Evolutionary conservation across 2,329 filamentous ascomycete genomes (phyloP).

Genomic region (Aspergillus candidus): DNA sequence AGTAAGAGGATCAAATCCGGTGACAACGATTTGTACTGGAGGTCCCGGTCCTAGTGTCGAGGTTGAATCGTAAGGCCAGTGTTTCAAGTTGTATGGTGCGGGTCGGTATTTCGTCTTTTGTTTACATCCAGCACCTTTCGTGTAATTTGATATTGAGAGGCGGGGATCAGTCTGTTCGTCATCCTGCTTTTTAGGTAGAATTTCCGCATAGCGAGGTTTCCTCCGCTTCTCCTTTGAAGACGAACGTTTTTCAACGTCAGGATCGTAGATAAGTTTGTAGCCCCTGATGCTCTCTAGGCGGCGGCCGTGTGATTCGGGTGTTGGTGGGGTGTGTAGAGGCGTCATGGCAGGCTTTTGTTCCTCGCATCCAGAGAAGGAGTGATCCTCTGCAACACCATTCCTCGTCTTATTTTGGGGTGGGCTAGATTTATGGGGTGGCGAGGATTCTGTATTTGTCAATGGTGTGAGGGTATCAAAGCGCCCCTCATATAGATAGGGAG

Average conservation of each 20-base stretch:
- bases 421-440: slow-evolving; percentile 54
- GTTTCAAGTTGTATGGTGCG: slow-evolving; percentile 72
- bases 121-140: slow-evolving; percentile 57
- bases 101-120: slow-evolving; percentile 64
- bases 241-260: slow-evolving; percentile 54
- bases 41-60: slow-evolving; percentile 85
- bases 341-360: slow-evolving; percentile 31
- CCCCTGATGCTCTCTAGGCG: slow-evolving; percentile 50
- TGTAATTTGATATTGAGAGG: slow-evolving; percentile 60
- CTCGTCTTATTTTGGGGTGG: slow-evolving; percentile 42
- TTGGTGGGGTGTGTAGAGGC: slow-evolving; percentile 40
- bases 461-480: slow-evolving; percentile 54
- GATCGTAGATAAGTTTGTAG: slow-evolving; percentile 57
- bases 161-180: slow-evolving; percentile 76
- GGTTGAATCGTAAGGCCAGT: slow-evolving; percentile 73
- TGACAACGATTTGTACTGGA: slow-evolving; percentile 83
- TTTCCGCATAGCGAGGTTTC: slow-evolving; percentile 49
- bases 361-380: slow-evolving; percentile 24
- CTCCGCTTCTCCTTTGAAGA: slow-evolving; percentile 51
- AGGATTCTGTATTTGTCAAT: slow-evolving; percentile 61
- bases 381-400: slow-evolving; percentile 25
- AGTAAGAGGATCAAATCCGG: slow-evolving; percentile 89
- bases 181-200: slow-evolving; percentile 49
- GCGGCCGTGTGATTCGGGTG: slow-evolving; percentile 46
- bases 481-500: slow-evolving; percentile 51